Base-by-base conservation (phyloP, 805 yeast species). In the Candida multigemmis region DNA sequence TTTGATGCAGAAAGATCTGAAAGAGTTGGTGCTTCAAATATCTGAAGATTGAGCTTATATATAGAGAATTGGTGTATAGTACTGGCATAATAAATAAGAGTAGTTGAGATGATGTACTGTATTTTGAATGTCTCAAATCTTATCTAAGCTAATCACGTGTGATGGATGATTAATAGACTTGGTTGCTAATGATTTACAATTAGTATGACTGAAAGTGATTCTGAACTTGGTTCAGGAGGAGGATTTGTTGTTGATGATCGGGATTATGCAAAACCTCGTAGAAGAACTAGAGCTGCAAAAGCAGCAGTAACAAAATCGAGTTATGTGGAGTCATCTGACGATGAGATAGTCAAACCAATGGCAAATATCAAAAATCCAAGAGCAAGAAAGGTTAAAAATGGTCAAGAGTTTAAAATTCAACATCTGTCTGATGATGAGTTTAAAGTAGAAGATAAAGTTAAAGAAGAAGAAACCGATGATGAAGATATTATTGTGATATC, bases 1-100 rank as follows among this genome's bases (percentile, higher is more conserved):
- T 87, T 83, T 50, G 96, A 87, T 51, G 89, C 82, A 41, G 94
- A 85, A 56, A 77, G 79, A 56, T 78, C 87, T 28, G 84, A 83
- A 39, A 60, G 61, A 31, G 71, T 68, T 28, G 44, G 47, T 41
- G 57, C 60, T 29, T 17, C 19, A 7, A 17, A 17, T 7, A 17
- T 17, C 10, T 17, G n/a, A n/a, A n/a, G 19, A 8, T 21, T n/a
- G 7, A 21, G 23, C 23, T 21, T n/a, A 21, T 8, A 7, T 21
- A 8, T 7, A 10, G 10, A 17, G 19, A 7, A 7, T 17, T 7
- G 19, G 19, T 17, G 19, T 10, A 17, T n/a, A n/a, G n/a, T n/a
- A n/a, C 19, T 17, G 10, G 9, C 10, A 17, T 7, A 7, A 17
- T 17, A 17, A 7, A 17, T 17, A 7, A 17, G 19, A 17, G 19